A percentile compares a stretch with the other conserved stretches of the same genome.
phyloP scores from a whole-genome alignment of 208 protist species.

The Leishmania mexicana region DNA sequence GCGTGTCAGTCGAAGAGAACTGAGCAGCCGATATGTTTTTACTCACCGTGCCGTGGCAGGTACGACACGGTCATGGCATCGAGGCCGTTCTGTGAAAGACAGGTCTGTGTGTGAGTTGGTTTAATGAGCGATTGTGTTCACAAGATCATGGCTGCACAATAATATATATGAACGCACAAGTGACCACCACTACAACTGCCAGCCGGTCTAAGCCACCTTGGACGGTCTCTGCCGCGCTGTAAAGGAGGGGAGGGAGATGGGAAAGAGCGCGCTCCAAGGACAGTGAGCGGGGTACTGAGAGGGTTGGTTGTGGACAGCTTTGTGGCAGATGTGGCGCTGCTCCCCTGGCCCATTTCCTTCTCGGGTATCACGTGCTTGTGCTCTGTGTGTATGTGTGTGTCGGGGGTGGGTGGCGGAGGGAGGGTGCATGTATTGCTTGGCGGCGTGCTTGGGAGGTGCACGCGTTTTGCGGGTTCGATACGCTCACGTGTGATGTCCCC shows the following conservation, averaged over 20 bases:
- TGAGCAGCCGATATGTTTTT: not conserved
- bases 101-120: not conserved
- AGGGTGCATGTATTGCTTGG: not conserved
- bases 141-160: not conserved
- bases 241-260: too few species aligned
- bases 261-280: not conserved
- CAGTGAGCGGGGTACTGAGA: not conserved
- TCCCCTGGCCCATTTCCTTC: not conserved
- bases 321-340: not conserved
- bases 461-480: not conserved
- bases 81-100: not conserved
- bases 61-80: not conserved
- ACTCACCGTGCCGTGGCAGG: not conserved
- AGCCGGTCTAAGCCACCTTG: not conserved
- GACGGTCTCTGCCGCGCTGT: not conserved
- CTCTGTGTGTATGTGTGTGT: not conserved
- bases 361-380: not conserved
- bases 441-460: not conserved
- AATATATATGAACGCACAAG: not conserved
- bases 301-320: not conserved
- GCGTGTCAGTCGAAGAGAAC: not conserved
- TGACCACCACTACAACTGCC: not conserved
- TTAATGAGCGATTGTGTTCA: not conserved
- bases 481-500: not conserved
- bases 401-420: not conserved